Evolutionary conservation across 2,329 filamentous ascomycete species (phyloP), one percentile per base, ranked within the genome.

Genomic region (Xylariaceae sp.): DNA sequence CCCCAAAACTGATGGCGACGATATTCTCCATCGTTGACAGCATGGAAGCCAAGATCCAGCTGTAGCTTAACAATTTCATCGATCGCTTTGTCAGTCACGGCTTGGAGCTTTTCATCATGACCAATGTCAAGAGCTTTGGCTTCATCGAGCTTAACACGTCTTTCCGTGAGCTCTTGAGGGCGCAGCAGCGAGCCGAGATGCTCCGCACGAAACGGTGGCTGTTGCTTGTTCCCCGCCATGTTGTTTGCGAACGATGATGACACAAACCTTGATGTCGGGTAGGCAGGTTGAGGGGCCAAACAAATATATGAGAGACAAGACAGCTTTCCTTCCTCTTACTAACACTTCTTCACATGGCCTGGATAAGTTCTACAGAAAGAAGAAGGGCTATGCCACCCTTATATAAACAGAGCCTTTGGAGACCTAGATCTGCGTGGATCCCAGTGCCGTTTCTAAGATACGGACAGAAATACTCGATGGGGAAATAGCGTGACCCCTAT

Each of bases 181-280:
- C 87, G 83, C 42, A 89, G 79, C 31, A 90, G 74, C 5, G 85
- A 89, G 58, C 86, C 87, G 57, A 89, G 74, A 63, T 90, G 86
- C 74, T 90, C 87, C 43, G 87, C 87, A 57, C 86, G 78, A 74
- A 88, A 89, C 40, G 86, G 87, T 3, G 72, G 72, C n/a, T 57
- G 54, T 53, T 62, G 64, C 58, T 65, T 67, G 49, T 62, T 65
- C 39, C 43, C 42, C 15, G 53, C 47, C 64, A 66, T 67, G 32
- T 39, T 51, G 17, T 35, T 32, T 27, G 7, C 22, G 22, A 7
- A 5, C 19, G 49, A 17, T 42, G 11, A 30, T 17, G 22, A 11
- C 11, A 15, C 19, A 39, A 22, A 30, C n/a, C n/a, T n/a, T 17
- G 39, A 17, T 2, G 17, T 19, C 33, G 12, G 15, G 39, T 17